These are phyloP conservation scores for Carex parvula DNA, from an alignment of 176 grass and related monocot genomes.

Conservation along the genomic window DNA sequence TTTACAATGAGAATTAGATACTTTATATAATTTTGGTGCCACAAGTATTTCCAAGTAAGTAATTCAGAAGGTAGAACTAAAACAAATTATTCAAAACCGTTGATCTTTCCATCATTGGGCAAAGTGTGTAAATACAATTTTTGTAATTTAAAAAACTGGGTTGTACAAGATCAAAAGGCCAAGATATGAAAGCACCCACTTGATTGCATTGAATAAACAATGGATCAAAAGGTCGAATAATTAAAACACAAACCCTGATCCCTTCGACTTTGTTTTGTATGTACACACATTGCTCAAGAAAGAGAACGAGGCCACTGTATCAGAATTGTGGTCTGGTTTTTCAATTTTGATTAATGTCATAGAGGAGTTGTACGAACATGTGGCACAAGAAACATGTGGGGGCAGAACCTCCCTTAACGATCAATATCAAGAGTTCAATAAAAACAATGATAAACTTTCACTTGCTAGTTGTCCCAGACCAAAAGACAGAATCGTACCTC, in stretches of 20 bases:
- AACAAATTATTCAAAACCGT: background rate
- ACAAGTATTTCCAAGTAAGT: background rate
- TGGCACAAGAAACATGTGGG: too few relatives aligned
- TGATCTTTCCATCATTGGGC: background rate
- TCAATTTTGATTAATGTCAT: background rate
- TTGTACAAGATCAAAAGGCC: background rate
- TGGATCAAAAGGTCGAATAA: background rate
- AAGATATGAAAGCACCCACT: too few relatives aligned
- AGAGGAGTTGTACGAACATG: too few relatives aligned
- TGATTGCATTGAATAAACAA: background rate
- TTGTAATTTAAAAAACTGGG: background rate
- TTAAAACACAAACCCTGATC: background rate
- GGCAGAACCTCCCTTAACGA: background rate
- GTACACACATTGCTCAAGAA: background rate
- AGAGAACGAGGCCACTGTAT: background rate
- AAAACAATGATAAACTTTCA: background rate
- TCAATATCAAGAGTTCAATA: constrained; percentile 11
- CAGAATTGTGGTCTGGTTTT: background rate
- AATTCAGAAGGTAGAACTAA: background rate
- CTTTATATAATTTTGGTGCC: background rate
- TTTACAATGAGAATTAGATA: background rate
- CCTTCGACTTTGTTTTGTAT: background rate
- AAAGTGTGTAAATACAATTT: background rate
- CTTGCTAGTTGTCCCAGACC: background rate
- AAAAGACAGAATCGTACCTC: constrained; percentile 43